These are phyloP conservation scores for Leptographium wingfieldii DNA, from an alignment of 2,329 filamentous ascomycete species.

Conservation along the genomic window DNA sequence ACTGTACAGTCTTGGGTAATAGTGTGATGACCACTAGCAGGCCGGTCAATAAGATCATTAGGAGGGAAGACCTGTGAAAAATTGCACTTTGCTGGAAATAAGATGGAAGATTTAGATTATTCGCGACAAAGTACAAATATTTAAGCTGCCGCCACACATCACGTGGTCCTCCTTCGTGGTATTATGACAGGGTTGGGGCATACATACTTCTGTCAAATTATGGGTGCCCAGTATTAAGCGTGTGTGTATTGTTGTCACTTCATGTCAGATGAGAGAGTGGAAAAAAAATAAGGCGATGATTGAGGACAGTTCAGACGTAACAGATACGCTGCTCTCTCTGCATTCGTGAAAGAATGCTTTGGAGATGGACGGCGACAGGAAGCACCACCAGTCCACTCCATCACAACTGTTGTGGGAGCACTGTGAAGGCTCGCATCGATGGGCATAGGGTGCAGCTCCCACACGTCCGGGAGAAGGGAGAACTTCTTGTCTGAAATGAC, in stretches of 20 bases:
- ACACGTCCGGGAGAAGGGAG: not conserved
- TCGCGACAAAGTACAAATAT: not conserved
- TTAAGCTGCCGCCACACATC: not conserved
- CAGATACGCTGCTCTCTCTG: not conserved
- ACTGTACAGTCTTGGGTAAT: not conserved
- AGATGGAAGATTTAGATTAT: not conserved
- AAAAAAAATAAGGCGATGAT: not conserved
- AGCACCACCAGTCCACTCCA: not conserved
- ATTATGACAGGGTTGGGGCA: too few relatives aligned
- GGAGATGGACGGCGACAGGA: not conserved
- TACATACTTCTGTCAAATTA: too few relatives aligned
- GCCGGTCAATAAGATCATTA: not conserved
- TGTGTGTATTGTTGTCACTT: too few relatives aligned
- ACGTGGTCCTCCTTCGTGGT: not conserved
- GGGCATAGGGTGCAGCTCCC: conserved; percentile 1
- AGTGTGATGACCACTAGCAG: not conserved
- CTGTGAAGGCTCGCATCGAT: not conserved
- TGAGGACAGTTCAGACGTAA: not conserved
- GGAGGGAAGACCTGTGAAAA: not conserved
- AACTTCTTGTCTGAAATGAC: not conserved
- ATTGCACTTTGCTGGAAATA: not conserved
- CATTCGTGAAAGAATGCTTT: not conserved
- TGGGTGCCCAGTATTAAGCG: too few relatives aligned
- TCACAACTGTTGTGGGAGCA: not conserved
- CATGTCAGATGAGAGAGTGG: not conserved